A percentile compares a stretch with the other conserved stretches of the same genome.
phyloP scores from a whole-genome alignment of 306 rosid genomes.

The Gynostemma pentaphyllum region DNA sequence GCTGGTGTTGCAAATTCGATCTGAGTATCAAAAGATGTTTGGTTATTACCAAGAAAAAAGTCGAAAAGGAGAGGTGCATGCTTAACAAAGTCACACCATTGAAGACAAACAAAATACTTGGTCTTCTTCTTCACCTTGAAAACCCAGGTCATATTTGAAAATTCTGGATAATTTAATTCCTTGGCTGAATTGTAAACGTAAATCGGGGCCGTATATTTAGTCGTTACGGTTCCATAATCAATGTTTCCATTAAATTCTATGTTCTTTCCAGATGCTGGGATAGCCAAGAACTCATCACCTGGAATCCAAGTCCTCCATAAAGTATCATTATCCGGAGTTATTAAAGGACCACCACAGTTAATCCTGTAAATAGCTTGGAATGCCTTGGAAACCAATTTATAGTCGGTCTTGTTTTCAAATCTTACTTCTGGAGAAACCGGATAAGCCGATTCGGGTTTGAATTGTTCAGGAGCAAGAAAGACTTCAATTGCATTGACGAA shows the following conservation, averaged over 20 bases:
- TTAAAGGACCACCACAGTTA: not conserved
- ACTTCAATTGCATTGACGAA: slow-evolving; percentile 14
- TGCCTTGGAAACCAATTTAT: not conserved
- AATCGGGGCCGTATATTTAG: not conserved
- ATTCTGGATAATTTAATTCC: not conserved
- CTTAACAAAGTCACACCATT: slow-evolving; percentile 1
- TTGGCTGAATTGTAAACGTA: not conserved
- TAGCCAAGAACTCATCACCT: not conserved
- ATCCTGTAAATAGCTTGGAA: not conserved
- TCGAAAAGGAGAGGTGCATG: not conserved
- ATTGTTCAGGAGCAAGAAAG: not conserved
- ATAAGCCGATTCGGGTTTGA: not conserved
- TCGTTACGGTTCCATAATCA: not conserved
- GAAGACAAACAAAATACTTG: not conserved
- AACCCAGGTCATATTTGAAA: not conserved
- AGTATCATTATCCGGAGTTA: slow-evolving; percentile 1
- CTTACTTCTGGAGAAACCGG: not conserved
- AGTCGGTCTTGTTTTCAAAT: too few species aligned
- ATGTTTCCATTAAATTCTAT: accelerated
- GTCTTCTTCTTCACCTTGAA: slow-evolving; percentile 9
- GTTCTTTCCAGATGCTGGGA: not conserved
- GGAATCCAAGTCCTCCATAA: slow-evolving; percentile 13
- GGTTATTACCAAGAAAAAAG: not conserved
- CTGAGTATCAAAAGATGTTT: accelerated
- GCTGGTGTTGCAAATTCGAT: not conserved